phyloP scores from a whole-genome alignment of 208 protist genomes.

The Leishmania gerbilli region DNA sequence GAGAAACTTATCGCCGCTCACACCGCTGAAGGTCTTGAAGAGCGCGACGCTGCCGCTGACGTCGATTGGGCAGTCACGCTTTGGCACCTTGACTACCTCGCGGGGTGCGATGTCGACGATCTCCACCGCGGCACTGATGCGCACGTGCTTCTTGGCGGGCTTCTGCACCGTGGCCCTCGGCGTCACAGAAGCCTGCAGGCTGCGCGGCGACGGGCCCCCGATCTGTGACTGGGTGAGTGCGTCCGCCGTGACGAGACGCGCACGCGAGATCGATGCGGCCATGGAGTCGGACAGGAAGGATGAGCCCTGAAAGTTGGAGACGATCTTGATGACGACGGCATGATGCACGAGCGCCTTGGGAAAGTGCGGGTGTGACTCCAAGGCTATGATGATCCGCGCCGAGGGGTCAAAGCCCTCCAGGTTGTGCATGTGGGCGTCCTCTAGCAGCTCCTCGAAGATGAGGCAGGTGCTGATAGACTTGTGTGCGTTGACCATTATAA shows the following conservation, averaged over 20 bases:
- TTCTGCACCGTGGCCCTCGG: conserved; percentile 22
- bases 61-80: conserved; percentile 45
- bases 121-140: conserved; percentile 79
- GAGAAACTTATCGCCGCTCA: conserved; percentile 78
- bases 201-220: conserved; percentile 11
- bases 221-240: conserved; percentile 47
- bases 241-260: conserved; percentile 64
- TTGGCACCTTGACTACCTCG: conserved; percentile 47
- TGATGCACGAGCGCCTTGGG: conserved; percentile 56
- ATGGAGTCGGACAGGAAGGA: conserved; percentile 58
- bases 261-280: conserved; percentile 51
- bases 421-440: conserved; percentile 54
- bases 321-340: conserved; percentile 59
- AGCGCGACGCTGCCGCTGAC: conserved; percentile 70
- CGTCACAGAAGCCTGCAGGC: conserved; percentile 1
- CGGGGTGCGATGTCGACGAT: conserved; percentile 81
- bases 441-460: conserved; percentile 64
- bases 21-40: conserved; percentile 60
- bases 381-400: conserved; percentile 62
- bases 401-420: conserved; percentile 61
- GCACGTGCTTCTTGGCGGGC: conserved; percentile 58
- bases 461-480: conserved; percentile 81
- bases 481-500: conserved; percentile 79
- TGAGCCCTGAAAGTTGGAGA: conserved; percentile 56
- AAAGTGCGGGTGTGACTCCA: conserved; percentile 85